Percentiles rank a stretch among this genome's conserved stretches.
These are phyloP conservation scores for Scedosporium minutisporum DNA, from an alignment of 2,329 filamentous ascomycete species.

Conservation along the genomic window DNA sequence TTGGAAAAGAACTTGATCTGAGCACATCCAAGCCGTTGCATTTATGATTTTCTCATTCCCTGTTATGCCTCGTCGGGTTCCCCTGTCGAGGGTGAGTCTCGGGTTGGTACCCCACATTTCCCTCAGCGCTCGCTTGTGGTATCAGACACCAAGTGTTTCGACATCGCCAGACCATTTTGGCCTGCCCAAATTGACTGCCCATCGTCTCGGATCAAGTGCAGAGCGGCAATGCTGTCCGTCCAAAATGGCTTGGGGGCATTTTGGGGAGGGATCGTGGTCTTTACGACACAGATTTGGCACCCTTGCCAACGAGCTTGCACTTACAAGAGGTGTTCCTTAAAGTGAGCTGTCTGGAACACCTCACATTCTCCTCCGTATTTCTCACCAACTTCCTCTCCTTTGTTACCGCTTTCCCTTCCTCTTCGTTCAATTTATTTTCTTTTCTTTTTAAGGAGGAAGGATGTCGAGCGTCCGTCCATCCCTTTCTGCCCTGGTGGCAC, in stretches of 20 bases:
- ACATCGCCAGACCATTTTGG: not conserved
- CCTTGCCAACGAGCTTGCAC: not conserved
- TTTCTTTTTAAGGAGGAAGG: not conserved
- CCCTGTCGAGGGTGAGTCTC: not conserved
- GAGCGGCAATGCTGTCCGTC: not conserved
- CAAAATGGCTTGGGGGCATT: not conserved
- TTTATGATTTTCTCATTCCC: not conserved
- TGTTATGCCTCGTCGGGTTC: not conserved
- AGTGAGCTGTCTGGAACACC: not conserved
- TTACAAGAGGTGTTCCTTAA: not conserved
- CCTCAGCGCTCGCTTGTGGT: not conserved
- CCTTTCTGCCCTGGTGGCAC: conserved; percentile 8
- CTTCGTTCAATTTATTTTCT: not conserved
- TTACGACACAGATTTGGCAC: not conserved
- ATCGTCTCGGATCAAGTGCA: not conserved
- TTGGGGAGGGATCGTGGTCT: not conserved
- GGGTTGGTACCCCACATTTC: not conserved
- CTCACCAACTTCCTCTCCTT: not conserved
- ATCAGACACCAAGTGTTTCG: not conserved
- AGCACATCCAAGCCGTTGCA: not conserved
- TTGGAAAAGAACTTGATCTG: not conserved
- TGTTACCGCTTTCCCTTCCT: not conserved
- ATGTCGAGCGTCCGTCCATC: conserved; percentile 5
- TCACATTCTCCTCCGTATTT: not conserved
- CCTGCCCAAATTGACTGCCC: not conserved